A percentile compares a stretch with the other conserved stretches of the same genome.
phyloP scores from a whole-genome alignment of 805 yeast genomes.

The Myxozyma geophila region DNA sequence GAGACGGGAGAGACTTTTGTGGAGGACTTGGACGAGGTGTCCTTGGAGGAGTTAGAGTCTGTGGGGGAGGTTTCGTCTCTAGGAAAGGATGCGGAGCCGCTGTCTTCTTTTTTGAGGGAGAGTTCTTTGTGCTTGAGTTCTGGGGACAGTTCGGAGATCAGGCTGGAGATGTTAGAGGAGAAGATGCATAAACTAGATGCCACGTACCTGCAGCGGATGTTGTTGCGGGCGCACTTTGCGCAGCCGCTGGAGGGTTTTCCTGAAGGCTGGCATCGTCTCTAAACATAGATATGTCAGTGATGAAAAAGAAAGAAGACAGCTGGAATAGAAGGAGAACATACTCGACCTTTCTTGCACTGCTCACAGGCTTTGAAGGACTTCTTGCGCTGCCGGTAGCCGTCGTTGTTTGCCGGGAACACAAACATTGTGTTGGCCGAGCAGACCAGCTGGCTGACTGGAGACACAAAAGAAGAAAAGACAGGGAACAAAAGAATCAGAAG shows the following conservation, averaged over 20 bases:
- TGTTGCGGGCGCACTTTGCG: conserved; percentile 23
- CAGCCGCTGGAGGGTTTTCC: conserved; percentile 21
- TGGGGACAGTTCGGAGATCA: conserved; percentile 5
- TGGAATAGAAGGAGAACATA: neutral
- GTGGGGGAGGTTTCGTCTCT: neutral
- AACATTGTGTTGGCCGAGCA: conserved; percentile 18
- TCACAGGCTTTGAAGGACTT: conserved; percentile 35
- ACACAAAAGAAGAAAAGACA: neutral
- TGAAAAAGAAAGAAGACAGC: neutral
- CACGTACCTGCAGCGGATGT: conserved; percentile 29
- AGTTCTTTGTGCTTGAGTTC: neutral
- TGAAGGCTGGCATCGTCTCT: conserved; percentile 31
- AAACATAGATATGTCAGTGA: neutral
- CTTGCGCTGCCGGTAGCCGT: conserved; percentile 32
- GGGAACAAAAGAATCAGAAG: neutral
- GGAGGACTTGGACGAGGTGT: neutral
- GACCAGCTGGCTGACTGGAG: neutral
- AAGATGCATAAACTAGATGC: neutral
- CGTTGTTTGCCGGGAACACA: conserved; percentile 35
- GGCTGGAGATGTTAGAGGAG: neutral
- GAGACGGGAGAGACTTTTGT: conserved; percentile 1
- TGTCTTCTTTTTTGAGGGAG: neutral
- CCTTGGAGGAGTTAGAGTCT: neutral
- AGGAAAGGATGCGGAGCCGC: neutral
- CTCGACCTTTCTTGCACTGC: conserved; percentile 32